These are phyloP conservation scores for Cladosporium cucumerinum DNA, from an alignment of 2,329 filamentous ascomycete genomes.

Conservation along the genomic window DNA sequence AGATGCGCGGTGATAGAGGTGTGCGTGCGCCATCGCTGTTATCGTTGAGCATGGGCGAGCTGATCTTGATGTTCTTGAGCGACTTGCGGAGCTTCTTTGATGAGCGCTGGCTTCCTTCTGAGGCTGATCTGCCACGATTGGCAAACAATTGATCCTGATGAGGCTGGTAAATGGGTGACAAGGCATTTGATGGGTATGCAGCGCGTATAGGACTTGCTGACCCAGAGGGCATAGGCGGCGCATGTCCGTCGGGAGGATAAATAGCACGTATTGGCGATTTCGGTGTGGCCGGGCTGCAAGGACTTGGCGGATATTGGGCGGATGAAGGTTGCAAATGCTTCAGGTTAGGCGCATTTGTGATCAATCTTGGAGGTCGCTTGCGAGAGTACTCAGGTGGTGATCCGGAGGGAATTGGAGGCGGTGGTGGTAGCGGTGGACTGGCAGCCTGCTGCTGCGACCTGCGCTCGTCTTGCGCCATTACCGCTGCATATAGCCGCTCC, in stretches of 20 bases:
- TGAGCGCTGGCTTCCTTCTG: conserved; percentile 4
- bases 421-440: conserved; percentile 1
- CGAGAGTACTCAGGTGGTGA: conserved; percentile 19
- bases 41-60: conserved; percentile 47
- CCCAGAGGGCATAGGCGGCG: conserved; percentile 22
- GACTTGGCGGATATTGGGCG: conserved; percentile 27
- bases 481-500: conserved; percentile 85
- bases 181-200: conserved; percentile 21
- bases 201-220: conserved; percentile 30
- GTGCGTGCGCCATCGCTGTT: conserved; percentile 48
- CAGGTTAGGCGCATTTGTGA: conserved; percentile 27
- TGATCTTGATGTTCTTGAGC: conserved; percentile 57
- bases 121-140: conserved; percentile 7
- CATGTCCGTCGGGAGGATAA: conserved; percentile 40
- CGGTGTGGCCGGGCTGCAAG: conserved; percentile 35
- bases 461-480: conserved; percentile 76
- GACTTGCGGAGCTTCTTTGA: conserved; percentile 31
- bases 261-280: conserved; percentile 46
- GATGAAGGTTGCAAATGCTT: conserved; percentile 25
- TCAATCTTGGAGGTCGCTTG: conserved; percentile 22
- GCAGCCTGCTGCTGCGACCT: conserved; percentile 36
- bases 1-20: conserved; percentile 56
- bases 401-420: background rate
- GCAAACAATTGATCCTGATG: background rate
- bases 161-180: conserved; percentile 5